Conservation (phyloP, 305 asterid genomes). For the Plantago lanceolata region DNA sequence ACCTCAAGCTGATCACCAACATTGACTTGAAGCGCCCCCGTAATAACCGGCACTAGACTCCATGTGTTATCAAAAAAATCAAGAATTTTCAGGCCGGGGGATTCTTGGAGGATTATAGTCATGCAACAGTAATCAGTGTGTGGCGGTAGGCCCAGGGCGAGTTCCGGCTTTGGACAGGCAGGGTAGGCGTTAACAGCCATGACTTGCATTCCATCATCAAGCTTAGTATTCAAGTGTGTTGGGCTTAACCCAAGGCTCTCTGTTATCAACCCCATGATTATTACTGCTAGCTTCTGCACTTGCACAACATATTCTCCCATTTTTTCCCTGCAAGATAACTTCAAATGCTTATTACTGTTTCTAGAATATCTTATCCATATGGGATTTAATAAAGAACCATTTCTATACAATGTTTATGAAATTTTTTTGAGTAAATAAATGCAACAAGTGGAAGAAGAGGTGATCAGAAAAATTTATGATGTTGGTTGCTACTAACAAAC, state of each 20-base stretch:
- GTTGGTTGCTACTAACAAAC: conserved; percentile 2
- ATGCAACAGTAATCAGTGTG: conserved; percentile 42
- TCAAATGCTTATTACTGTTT: neutral
- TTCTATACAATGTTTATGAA: no score
- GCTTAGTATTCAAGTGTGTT: conserved; percentile 26
- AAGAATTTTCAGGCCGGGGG: conserved; percentile 30
- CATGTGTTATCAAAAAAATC: conserved; percentile 21
- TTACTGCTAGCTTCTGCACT: conserved; percentile 27
- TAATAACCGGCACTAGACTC: conserved; percentile 26
- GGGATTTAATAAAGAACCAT: neutral
- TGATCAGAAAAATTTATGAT: neutral
- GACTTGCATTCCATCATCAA: conserved; percentile 40
- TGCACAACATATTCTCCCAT: conserved; percentile 40
- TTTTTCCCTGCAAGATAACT: conserved; percentile 26
- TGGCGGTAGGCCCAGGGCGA: conserved; percentile 42
- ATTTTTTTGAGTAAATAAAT: neutral
- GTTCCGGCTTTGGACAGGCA: conserved; percentile 35
- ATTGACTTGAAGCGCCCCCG: conserved; percentile 31
- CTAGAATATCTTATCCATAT: neutral
- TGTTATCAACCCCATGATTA: conserved; percentile 30
- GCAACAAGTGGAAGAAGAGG: neutral
- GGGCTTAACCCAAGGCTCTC: conserved; percentile 45
- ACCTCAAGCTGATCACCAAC: conserved; percentile 44
- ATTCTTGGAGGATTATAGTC: conserved; percentile 35
- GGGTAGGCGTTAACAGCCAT: conserved; percentile 41